Evolutionary conservation across 192 early-diverging fungal genomes (phyloP).

Genomic region (Rhizoclosmatium globosum): DNA sequence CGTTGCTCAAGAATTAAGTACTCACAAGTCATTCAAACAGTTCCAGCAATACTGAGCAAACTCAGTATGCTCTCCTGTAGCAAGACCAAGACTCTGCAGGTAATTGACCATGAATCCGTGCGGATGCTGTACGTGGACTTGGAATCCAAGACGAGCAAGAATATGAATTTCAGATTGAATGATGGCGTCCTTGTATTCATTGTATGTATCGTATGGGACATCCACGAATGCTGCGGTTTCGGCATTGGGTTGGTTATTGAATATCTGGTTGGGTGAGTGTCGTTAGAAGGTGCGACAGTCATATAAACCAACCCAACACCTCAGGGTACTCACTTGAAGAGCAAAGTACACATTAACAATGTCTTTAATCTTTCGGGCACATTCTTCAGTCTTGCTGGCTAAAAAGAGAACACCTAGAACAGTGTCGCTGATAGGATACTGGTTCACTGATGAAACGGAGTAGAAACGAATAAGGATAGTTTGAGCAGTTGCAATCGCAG

Average conservation of each 20-base stretch:
- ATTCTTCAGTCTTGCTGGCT: constrained; percentile 75
- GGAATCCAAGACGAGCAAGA: constrained; percentile 87
- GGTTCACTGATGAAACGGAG: constrained; percentile 75
- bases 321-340: neutral
- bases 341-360: constrained; percentile 83
- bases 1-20: constrained; percentile 4
- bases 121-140: constrained; percentile 96
- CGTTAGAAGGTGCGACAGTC: too few relatives aligned
- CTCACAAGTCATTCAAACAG: constrained; percentile 89
- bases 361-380: constrained; percentile 76
- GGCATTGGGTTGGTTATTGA: too few relatives aligned
- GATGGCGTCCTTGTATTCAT: constrained; percentile 83
- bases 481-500: constrained; percentile 95
- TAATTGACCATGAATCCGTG: constrained; percentile 96
- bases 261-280: too few relatives aligned
- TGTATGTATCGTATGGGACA: constrained; percentile 51
- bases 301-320: too few relatives aligned
- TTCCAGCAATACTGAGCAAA: constrained; percentile 95
- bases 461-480: constrained; percentile 95
- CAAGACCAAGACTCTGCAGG: constrained; percentile 78
- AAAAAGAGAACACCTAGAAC: constrained; percentile 56
- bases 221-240: constrained; percentile 32
- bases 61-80: constrained; percentile 69
- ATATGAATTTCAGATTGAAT: constrained; percentile 89
- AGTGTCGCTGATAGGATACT: constrained; percentile 69